Percentiles rank a stretch among this genome's conserved stretches.
Conservation (phyloP, 306 rosid species). For the Quercus agrifolia region DNA sequence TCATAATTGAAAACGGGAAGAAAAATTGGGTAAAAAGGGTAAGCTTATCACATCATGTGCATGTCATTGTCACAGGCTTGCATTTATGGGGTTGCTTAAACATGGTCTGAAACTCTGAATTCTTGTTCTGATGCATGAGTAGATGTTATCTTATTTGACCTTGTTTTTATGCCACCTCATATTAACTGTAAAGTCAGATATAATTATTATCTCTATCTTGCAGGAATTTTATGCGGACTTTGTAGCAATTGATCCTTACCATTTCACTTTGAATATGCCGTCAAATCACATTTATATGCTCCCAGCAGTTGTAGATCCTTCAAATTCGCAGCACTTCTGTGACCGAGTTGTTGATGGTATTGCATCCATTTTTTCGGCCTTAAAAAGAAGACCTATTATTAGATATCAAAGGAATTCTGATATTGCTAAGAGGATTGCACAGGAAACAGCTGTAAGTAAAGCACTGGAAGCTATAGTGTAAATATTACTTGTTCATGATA, state of each 20-base stretch:
- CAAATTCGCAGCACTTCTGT: constrained; percentile 61
- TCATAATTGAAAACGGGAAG: no score
- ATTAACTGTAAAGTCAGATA: constrained; percentile 9
- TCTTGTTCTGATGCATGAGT: neutral
- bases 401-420: constrained; percentile 95
- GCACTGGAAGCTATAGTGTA: neutral
- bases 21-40: no score
- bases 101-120: neutral
- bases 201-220: no score
- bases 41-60: constrained; percentile 1
- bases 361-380: constrained; percentile 75
- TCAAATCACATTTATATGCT: constrained; percentile 82
- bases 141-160: neutral
- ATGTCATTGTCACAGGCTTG: neutral
- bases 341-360: constrained; percentile 84
- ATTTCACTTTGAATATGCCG: constrained; percentile 75
- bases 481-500: no score
- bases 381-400: constrained; percentile 77
- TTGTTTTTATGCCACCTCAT: neutral
- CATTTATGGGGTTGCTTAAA: neutral
- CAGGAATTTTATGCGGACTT: no score
- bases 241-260: constrained; percentile 82
- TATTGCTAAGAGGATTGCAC: constrained; percentile 84
- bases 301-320: constrained; percentile 87
- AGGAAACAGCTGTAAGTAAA: constrained; percentile 70